Base-by-base conservation (phyloP, 1,284 basidiomycete genomes). In the Clitocybe nebularis region DNA sequence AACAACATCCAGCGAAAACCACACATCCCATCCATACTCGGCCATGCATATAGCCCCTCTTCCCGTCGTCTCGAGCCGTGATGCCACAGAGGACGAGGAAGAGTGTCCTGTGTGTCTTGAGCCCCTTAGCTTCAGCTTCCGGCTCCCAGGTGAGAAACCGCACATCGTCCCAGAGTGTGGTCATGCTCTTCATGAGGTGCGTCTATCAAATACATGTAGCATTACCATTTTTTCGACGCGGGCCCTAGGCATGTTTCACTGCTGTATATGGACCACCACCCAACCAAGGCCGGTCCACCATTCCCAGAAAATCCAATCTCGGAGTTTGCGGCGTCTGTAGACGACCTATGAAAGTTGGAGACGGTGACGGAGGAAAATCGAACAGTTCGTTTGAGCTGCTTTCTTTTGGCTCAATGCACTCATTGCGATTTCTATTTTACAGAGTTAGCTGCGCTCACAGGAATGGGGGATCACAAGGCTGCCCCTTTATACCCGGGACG, bases 241-340 rank as follows among this genome's bases (percentile, higher is more conserved):
- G n/a, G 7, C 37, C 41, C 28, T 34, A 94, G 90, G 93, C 92
- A 13, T 97, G 94, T 66, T 97, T 96, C 61, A 89, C 83, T 6
- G 89, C 92, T 9, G 94, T 97, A 4, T 99, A 99, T 63, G 94
- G 94, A 9, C 85, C 85, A 1, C 81, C 85, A 1, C 87, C 89
- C 4, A 74, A 65, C n/a, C 74, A 79, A 46, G 67, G 67, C 2
- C 71, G 68, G 42, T 68, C 72, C 1, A 66, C 67, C 10, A 61
- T 80, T 11, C 73, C 85, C 32, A 71, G 83, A 58, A 85, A 86
- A 59, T 76, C 82, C 19, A 88, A 89, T 56, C 72, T 96, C 19
- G 95, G 95, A 22, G 90, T 99, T 13, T 99, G 95, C 57, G 95
- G 95, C 30, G 92, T 98, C 0, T 99, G 95, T 60, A 78, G 95